Evolutionary conservation across 2,329 filamentous ascomycete species (phyloP).

Genomic region (Claviceps quebecensis): DNA sequence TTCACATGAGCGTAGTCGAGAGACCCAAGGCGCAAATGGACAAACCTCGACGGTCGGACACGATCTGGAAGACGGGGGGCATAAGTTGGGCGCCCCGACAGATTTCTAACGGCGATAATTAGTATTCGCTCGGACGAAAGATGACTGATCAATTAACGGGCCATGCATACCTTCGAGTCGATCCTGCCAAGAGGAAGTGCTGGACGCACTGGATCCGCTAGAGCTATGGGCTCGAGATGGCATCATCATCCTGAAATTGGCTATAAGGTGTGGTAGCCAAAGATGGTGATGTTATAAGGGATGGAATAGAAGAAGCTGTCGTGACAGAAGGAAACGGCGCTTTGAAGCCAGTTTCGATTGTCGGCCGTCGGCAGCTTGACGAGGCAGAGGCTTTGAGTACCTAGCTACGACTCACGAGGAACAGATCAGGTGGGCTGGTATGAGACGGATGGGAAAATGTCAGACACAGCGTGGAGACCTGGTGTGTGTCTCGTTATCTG

Average conservation of each 20-base stretch:
- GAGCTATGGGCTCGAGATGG: conserved; percentile 14
- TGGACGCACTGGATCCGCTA: conserved; percentile 10
- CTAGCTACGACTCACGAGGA: not conserved
- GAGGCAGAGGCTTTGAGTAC: not conserved
- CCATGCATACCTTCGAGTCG: conserved; percentile 34
- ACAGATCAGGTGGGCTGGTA: conserved; percentile 2
- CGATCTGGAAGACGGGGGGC: conserved; percentile 51
- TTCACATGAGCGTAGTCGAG: not conserved
- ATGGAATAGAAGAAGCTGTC: not conserved
- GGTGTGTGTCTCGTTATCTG: conserved; percentile 1
- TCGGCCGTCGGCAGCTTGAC: not conserved
- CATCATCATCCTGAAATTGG: conserved; percentile 9
- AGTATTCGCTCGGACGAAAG: not conserved
- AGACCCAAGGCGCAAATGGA: not conserved
- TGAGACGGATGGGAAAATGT: conserved; percentile 3
- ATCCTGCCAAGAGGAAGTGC: conserved; percentile 35
- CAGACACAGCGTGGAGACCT: conserved; percentile 4
- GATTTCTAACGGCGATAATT: conserved; percentile 29
- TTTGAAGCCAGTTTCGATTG: not conserved
- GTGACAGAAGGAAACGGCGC: not conserved
- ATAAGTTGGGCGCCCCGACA: conserved; percentile 40
- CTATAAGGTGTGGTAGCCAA: not conserved
- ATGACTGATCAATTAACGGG: not conserved
- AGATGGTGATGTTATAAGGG: not conserved
- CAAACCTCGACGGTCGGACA: conserved; percentile 62